These are phyloP conservation scores for Rhodotorula sphaerocarpa DNA, from an alignment of 768 basidiomycete species.

Conservation along the genomic window DNA sequence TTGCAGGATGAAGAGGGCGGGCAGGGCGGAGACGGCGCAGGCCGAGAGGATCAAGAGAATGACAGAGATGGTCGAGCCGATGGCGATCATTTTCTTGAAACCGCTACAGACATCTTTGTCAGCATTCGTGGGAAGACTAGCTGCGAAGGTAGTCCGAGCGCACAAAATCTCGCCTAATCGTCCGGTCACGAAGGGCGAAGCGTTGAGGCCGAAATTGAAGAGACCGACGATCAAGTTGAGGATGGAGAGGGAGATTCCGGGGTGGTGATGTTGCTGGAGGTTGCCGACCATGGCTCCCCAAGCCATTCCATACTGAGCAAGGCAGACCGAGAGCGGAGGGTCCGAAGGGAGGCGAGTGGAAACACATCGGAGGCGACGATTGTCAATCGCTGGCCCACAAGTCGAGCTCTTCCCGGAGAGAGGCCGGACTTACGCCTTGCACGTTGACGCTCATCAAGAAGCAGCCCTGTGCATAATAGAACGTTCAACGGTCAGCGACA, in stretches of 20 bases:
- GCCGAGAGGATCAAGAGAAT: constrained; percentile 8
- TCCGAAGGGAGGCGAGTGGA: too few relatives aligned
- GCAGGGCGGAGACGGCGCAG: constrained; percentile 11
- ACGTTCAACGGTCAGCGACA: not conserved
- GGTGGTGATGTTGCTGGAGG: not conserved
- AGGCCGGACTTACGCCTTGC: constrained; percentile 3
- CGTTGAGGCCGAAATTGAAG: constrained; percentile 8
- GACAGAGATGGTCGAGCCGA: constrained; percentile 3
- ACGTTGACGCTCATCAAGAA: constrained; percentile 13
- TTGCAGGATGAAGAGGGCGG: constrained; percentile 22
- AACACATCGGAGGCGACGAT: too few relatives aligned
- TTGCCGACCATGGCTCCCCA: not conserved
- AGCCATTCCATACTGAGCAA: constrained; percentile 7
- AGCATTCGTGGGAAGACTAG: not conserved
- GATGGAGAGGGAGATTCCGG: not conserved
- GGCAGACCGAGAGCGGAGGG: too few relatives aligned
- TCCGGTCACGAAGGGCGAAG: constrained; percentile 8
- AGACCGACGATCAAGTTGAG: constrained; percentile 3
- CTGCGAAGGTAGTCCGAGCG: too few relatives aligned
- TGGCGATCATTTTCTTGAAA: constrained; percentile 29
- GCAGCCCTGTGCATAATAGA: constrained; percentile 3
- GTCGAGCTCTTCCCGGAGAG: not conserved
- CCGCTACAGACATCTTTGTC: not conserved
- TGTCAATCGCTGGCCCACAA: too few relatives aligned
- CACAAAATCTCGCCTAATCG: constrained; percentile 20